These are phyloP conservation scores for Setaria viridis DNA, from an alignment of 202 grass and related monocot genomes.

Conservation along the genomic window DNA sequence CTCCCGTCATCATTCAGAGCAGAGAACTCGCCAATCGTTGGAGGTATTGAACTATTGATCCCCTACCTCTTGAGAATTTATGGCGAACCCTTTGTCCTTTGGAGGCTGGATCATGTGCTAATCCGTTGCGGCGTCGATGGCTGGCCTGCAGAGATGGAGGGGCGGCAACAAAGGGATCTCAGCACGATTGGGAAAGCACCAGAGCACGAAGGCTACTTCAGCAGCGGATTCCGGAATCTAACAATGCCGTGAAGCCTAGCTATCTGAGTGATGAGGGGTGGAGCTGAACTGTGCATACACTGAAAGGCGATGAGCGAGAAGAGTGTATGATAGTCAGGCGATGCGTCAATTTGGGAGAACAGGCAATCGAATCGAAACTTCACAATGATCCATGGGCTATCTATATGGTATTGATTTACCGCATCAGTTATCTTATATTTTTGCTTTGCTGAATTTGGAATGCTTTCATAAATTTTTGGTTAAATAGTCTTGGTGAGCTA, in stretches of 20 bases:
- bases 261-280: conserved; percentile 38
- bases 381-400: conserved; percentile 9
- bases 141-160: conserved; percentile 23
- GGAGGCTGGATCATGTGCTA: background rate
- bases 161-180: conserved; percentile 36
- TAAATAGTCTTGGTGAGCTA: background rate
- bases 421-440: conserved; percentile 16
- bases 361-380: background rate
- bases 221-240: background rate
- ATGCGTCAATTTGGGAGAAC: background rate
- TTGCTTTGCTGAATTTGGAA: background rate
- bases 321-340: conserved; percentile 7
- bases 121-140: background rate
- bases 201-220: background rate
- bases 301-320: conserved; percentile 22
- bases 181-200: conserved; percentile 17
- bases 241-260: conserved; percentile 27
- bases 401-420: conserved; percentile 6
- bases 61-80: background rate
- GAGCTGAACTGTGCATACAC: conserved; percentile 36
- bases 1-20: conserved; percentile 23
- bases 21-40: conserved; percentile 13
- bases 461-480: background rate
- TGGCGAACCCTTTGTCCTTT: background rate
- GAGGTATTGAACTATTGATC: background rate